A percentile compares a stretch with the other conserved stretches of the same genome.
phyloP scores from a whole-genome alignment of 805 yeast genomes.

The Nakazawaea holstii region DNA sequence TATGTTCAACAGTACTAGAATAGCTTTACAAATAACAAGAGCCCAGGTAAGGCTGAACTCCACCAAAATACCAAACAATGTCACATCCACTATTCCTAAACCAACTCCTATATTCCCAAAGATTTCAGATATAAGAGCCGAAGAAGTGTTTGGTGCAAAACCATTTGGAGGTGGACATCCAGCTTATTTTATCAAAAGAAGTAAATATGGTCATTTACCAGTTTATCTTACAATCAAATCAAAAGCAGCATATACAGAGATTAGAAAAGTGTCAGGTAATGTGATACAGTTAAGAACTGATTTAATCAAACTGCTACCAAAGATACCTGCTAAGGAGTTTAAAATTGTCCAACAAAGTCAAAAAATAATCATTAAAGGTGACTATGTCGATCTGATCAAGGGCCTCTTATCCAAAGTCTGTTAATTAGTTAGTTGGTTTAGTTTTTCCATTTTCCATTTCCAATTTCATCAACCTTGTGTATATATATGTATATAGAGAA shows the following conservation, averaged over 20 bases:
- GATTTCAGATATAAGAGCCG: constrained; percentile 17
- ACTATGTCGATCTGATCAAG: constrained; percentile 31
- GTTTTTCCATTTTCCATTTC: no score
- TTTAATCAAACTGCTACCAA: constrained; percentile 44
- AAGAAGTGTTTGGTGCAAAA: constrained; percentile 17
- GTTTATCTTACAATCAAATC: constrained; percentile 67
- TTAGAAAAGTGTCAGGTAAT: constrained; percentile 69
- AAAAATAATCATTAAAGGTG: constrained; percentile 49
- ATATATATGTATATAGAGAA: no score
- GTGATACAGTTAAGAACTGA: constrained; percentile 61
- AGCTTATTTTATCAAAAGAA: constrained; percentile 40
- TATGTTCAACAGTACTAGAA: neutral
- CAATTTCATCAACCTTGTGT: no score
- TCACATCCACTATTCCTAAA: neutral
- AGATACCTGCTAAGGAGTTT: constrained; percentile 38
- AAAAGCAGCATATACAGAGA: constrained; percentile 62
- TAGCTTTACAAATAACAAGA: constrained; percentile 3
- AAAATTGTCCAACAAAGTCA: constrained; percentile 44
- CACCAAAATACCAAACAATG: constrained; percentile 11
- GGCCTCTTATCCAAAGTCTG: constrained; percentile 18
- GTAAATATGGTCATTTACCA: constrained; percentile 70
- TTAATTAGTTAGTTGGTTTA: no score
- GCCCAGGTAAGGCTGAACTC: constrained; percentile 16
- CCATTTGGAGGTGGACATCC: constrained; percentile 27
- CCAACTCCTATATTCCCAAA: constrained; percentile 19